Base-by-base conservation (phyloP, 2,329 filamentous ascomycete genomes). In the Bisporella sp. region DNA sequence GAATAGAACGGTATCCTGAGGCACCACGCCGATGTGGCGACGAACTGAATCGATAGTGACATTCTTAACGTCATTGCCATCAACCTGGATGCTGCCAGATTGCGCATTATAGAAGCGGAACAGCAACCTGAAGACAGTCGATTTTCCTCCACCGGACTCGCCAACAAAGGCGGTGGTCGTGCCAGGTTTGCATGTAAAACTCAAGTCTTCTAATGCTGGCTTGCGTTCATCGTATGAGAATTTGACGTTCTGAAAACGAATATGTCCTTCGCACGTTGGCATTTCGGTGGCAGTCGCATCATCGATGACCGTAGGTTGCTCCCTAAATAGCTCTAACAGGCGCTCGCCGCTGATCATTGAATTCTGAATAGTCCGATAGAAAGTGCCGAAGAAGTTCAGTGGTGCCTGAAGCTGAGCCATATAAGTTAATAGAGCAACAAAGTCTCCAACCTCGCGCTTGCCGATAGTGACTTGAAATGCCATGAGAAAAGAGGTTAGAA, bases 291-390 rank as follows among this genome's bases (percentile, higher is more conserved):
- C 88, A 48, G 77, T 73, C 0, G 84, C 81, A 12, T 76, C 77
- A 66, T 99, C 93, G 6, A 92, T 76, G 31, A 99, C 92, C 0
- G 89, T 95, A 1, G 93, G 92, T 61, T 89, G 83, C 62, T 97
- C 93, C 68, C 96, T 95, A 79, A 99, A 97, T 13, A 99, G 75
- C 68, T 97, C 93, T 49, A 99, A 73, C 66, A 99, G 84, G 13
- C 93, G 84, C 73, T 99, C 93, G 4, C 92, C 91, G 52, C 95
- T 96, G 64, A 99, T 97, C 85, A 99, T 88, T 48, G 92, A 88
- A 60, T 91, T 93, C 69, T 97, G 93, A 5, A 97, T 92, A 54
- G 90, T 93, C 46, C 92, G 81, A 68, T 97, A 99, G 67, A 97
- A 97, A 0, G 90, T 93, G 50, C 92, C 93, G 61, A 93, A 92